phyloP scores from a whole-genome alignment of 2,329 filamentous ascomycete genomes.

The Colletotrichum sp. region DNA sequence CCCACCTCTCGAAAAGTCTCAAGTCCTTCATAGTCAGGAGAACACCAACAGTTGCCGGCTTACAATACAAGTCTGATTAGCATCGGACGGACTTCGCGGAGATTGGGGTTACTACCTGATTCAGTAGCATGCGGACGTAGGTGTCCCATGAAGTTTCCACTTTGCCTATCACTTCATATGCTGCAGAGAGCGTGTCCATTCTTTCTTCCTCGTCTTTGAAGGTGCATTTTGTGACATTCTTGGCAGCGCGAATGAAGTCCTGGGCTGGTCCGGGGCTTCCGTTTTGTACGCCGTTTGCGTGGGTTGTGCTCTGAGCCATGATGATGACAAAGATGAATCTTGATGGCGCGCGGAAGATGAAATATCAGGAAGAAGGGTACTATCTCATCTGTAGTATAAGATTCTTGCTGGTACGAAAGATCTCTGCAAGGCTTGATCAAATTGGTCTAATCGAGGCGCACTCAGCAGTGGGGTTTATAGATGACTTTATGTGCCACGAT shows the following conservation, averaged over 20 bases:
- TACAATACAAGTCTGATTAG: neutral
- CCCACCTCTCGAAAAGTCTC: neutral
- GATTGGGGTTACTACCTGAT: neutral
- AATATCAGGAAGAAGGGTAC: neutral
- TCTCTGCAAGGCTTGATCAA: neutral
- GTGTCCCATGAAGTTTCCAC: slow-evolving; percentile 5
- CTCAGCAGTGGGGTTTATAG: neutral
- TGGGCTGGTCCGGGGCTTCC: neutral
- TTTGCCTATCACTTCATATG: neutral
- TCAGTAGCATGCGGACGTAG: neutral
- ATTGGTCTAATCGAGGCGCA: accelerated
- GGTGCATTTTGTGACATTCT: neutral
- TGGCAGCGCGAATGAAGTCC: neutral
- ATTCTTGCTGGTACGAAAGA: neutral
- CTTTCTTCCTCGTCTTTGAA: neutral
- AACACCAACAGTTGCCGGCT: neutral
- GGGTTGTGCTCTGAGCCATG: neutral
- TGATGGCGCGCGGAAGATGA: neutral
- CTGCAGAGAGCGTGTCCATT: neutral
- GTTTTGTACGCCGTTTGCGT: neutral
- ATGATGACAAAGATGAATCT: neutral
- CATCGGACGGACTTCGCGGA: neutral
- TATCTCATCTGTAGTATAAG: neutral
- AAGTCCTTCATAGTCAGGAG: neutral
- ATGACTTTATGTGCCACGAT: neutral